These are phyloP conservation scores for Dactylellina cionopaga DNA, from an alignment of 2,329 filamentous ascomycete genomes.

Conservation along the genomic window DNA sequence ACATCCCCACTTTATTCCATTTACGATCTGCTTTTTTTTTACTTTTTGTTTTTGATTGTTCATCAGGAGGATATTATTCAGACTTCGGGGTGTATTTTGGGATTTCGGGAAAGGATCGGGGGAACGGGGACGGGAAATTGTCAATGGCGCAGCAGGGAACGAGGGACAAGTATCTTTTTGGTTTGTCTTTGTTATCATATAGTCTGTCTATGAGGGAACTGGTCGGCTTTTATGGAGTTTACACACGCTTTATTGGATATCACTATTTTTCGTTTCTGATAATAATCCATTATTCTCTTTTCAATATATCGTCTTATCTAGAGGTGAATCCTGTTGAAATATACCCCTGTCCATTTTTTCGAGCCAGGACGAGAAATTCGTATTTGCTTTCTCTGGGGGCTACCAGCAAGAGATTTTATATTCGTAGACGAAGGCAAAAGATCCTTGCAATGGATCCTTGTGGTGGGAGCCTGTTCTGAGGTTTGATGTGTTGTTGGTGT, in stretches of 20 bases:
- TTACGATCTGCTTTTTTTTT: conserved; percentile 33
- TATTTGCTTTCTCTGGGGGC: no score
- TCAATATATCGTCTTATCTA: neutral
- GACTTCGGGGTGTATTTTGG: conserved; percentile 40
- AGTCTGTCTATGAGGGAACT: conserved; percentile 38
- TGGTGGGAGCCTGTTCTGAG: no score
- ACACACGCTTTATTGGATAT: conserved; percentile 32
- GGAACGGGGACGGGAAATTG: conserved; percentile 8
- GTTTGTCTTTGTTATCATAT: conserved; percentile 36
- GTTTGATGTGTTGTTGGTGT: conserved; percentile 45
- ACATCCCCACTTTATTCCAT: conserved; percentile 2
- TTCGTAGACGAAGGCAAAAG: no score
- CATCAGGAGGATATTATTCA: conserved; percentile 24
- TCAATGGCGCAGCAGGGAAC: conserved; percentile 34
- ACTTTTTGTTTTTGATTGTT: conserved; percentile 31
- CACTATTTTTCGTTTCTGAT: conserved; percentile 1
- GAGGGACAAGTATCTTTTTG: conserved; percentile 44
- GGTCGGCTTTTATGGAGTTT: conserved; percentile 33
- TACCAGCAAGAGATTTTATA: no score
- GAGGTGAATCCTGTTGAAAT: neutral
- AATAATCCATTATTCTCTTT: neutral
- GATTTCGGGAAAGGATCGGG: conserved; percentile 27
- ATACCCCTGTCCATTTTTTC: no score
- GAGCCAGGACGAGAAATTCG: no score
- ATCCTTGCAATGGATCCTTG: conserved; percentile 12